These are phyloP conservation scores for Lasiodiplodia theobromae DNA, from an alignment of 2,329 filamentous ascomycete species.

Conservation along the genomic window DNA sequence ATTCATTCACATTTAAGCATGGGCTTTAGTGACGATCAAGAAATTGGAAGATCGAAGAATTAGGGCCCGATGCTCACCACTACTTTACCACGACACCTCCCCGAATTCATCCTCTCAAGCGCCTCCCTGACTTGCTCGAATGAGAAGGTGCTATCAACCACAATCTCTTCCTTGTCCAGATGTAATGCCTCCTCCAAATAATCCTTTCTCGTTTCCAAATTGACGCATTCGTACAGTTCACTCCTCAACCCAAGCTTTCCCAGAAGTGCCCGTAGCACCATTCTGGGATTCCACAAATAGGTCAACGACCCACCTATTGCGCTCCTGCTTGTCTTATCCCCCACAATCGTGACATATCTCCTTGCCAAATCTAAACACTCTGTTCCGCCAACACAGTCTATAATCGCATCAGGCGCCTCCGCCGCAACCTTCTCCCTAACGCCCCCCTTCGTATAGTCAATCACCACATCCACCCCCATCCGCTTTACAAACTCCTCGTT, in stretches of 20 bases:
- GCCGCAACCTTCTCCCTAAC: conserved; percentile 43
- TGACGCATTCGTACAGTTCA: conserved; percentile 16
- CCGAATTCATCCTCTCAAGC: conserved; percentile 8
- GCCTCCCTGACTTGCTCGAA: conserved; percentile 5
- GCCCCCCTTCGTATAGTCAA: conserved; percentile 40
- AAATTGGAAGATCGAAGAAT: background rate
- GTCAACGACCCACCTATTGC: conserved; percentile 46
- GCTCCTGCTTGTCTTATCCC: conserved; percentile 48
- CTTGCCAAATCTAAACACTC: conserved; percentile 48
- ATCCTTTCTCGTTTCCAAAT: conserved; percentile 14
- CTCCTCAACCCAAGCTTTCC: background rate
- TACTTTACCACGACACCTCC: conserved; percentile 20
- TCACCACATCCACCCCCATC: conserved; percentile 59
- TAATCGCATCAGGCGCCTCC: conserved; percentile 51
- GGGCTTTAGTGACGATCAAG: background rate
- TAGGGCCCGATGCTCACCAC: background rate
- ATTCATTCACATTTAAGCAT: background rate
- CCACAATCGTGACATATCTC: conserved; percentile 51
- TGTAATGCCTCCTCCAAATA: conserved; percentile 15
- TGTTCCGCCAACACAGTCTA: conserved; percentile 60
- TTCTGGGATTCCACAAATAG: conserved; percentile 35
- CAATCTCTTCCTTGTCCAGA: background rate
- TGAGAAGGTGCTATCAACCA: background rate
- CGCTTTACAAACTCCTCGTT: conserved; percentile 56
- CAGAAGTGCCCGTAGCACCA: conserved; percentile 15